Evolutionary conservation across 192 early-diverging fungal genomes (phyloP), one percentile per base, ranked within the genome.

Genomic region (Coemansia sp.): DNA sequence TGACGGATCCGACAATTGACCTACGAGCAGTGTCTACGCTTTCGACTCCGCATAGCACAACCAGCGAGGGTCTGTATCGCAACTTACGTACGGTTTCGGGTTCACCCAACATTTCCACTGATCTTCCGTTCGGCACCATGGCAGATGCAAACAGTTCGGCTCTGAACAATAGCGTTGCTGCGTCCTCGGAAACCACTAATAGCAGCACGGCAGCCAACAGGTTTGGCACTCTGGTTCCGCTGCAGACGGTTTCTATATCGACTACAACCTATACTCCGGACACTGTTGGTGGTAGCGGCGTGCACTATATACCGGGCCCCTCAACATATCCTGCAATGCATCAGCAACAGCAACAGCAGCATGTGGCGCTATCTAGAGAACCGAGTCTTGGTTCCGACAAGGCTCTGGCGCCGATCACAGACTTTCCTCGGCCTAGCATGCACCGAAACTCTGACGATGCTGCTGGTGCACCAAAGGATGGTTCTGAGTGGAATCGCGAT

Each of bases 31-130:
- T 18, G 1, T 59, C 57, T 26, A 61, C 64, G 4, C 41, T 65
- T 5, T 71, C 72, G 12, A 75, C 78, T 11, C 78, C 78, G 42
- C 65, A 50, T 8, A 76, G 74, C 54, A 65, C 68, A 9, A 53
- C 47, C 5, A 81, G 74, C 65, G 79, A 73, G 39, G 67, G 63
- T 7, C 8, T 76, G 50, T 81, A 81, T n/a, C 38, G 32, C 18
- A 73, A 76, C 21, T 16, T 81, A 38, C 67, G 61, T 11, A 76
- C 74, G 15, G 62, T 68, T 7, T 68, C 45, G 18, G 59, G 63
- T n/a, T 61, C 64, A 12, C 59, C 74, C 5, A 59, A 59, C 47
- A 48, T 48, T 1, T 0, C 19, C 6, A 12, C 52, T 26, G 52
- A 54, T 26, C 21, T 54, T 19, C 8, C 21, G 6, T 54, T 54